phyloP scores from a whole-genome alignment of 495 filamentous ascomycete genomes.

The Tuber calosporum region DNA sequence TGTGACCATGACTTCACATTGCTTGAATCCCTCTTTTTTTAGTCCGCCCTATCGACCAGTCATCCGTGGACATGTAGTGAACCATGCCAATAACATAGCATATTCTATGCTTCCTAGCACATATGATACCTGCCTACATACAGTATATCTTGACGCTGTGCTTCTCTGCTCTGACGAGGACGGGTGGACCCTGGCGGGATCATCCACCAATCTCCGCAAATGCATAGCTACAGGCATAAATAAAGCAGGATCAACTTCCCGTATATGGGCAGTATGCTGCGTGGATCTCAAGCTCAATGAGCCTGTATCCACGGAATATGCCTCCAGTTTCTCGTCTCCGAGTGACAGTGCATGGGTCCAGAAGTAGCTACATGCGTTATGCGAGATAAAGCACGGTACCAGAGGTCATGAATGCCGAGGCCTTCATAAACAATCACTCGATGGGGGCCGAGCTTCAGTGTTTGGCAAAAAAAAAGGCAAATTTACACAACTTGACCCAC shows the following conservation, averaged over 20 bases:
- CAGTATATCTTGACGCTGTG: neutral
- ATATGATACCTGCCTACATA: neutral
- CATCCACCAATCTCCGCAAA: neutral
- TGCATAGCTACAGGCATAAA: neutral
- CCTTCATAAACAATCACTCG: conserved; percentile 2
- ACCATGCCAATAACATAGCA: neutral
- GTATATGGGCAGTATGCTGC: neutral
- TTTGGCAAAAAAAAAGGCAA: neutral
- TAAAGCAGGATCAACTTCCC: neutral
- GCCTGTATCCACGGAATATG: neutral
- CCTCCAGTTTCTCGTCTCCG: neutral
- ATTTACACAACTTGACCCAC: neutral
- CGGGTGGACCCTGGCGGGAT: neutral
- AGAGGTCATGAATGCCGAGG: neutral
- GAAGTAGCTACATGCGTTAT: neutral
- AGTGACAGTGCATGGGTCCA: neutral
- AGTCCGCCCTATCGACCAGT: neutral
- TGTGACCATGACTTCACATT: neutral
- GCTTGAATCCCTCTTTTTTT: neutral
- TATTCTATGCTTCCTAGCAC: neutral
- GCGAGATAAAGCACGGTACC: neutral
- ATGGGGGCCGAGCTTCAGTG: neutral
- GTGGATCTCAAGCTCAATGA: neutral
- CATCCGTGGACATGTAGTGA: neutral
- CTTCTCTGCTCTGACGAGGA: neutral